Conservation (phyloP, 2,329 filamentous ascomycete species). For the Leptographium lundbergii region DNA sequence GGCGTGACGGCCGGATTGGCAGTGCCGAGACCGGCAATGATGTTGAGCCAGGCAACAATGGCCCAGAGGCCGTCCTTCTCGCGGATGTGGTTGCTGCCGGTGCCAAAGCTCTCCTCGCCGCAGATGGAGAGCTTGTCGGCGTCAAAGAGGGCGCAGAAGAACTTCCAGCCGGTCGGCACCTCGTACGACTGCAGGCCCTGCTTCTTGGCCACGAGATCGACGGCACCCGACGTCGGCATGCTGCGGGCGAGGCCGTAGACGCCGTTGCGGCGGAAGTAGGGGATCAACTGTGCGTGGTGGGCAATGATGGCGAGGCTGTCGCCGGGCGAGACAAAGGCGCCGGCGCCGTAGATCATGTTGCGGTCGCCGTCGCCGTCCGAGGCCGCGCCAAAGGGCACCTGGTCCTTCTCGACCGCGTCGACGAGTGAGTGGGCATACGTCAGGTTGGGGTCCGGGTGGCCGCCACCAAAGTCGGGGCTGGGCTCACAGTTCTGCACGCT, state of each 20-base stretch:
- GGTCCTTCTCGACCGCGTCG: slow-evolving; percentile 79
- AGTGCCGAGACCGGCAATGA: slow-evolving; percentile 86
- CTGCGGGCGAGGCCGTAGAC: slow-evolving; percentile 90
- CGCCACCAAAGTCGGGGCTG: slow-evolving; percentile 88
- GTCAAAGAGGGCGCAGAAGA: slow-evolving; percentile 94
- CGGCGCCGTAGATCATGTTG: slow-evolving; percentile 99
- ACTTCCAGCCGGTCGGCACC: slow-evolving; percentile 98
- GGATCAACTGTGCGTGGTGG: slow-evolving; percentile 90
- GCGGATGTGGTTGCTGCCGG: slow-evolving; percentile 95
- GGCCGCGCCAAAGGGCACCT: slow-evolving; percentile 90
- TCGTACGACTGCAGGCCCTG: slow-evolving; percentile 89
- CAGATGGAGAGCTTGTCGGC: slow-evolving; percentile 95
- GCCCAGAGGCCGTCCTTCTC: slow-evolving; percentile 99
- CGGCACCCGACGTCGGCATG: slow-evolving; percentile 93
- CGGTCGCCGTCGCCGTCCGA: slow-evolving; percentile 96
- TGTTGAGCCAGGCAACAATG: slow-evolving; percentile 94
- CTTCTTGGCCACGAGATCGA: slow-evolving; percentile 91
- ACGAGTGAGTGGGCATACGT: slow-evolving; percentile 94
- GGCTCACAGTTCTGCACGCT: slow-evolving; percentile 84
- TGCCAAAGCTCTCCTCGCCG: slow-evolving; percentile 96
- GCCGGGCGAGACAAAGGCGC: slow-evolving; percentile 90
- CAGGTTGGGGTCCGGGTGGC: slow-evolving; percentile 95
- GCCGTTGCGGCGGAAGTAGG: slow-evolving; percentile 96
- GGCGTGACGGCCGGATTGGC: slow-evolving; percentile 67
- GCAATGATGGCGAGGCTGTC: slow-evolving; percentile 97